These are phyloP conservation scores for Plectranthus barbatus DNA, from an alignment of 257 asterid species.

Conservation along the genomic window DNA sequence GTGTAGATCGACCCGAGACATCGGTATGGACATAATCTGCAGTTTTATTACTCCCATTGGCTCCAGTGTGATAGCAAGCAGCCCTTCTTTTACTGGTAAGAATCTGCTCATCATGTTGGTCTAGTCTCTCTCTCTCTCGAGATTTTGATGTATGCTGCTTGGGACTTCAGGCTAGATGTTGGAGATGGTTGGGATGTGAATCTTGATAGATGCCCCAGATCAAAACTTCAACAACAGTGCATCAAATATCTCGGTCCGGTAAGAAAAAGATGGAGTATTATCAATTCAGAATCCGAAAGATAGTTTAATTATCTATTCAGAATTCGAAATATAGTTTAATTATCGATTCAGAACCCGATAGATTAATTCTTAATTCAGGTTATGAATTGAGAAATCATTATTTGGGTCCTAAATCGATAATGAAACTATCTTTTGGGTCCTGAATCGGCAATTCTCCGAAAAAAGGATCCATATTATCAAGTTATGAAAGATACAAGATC, in stretches of 20 bases:
- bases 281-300: too few relatives aligned
- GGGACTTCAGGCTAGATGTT: constrained; percentile 58
- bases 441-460: too few relatives aligned
- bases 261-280: too few relatives aligned
- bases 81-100: constrained; percentile 89
- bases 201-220: constrained; percentile 60
- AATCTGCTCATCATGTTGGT: background rate
- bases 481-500: too few relatives aligned
- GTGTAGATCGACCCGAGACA: constrained; percentile 78
- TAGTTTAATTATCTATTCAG: too few relatives aligned
- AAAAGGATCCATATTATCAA: too few relatives aligned
- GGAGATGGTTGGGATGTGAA: constrained; percentile 80
- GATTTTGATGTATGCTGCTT: background rate
- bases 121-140: background rate
- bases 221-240: constrained; percentile 80
- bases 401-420: too few relatives aligned
- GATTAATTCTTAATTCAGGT: too few relatives aligned
- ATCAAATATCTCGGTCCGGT: constrained; percentile 90
- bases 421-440: too few relatives aligned
- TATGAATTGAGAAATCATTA: too few relatives aligned
- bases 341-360: too few relatives aligned
- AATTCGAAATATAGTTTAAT: too few relatives aligned
- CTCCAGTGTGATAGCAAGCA: constrained; percentile 67
- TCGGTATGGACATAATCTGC: constrained; percentile 88
- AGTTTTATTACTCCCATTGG: constrained; percentile 63